A percentile compares a stretch with the other conserved stretches of the same genome.
These are phyloP conservation scores for Rhodamnia argentea DNA, from an alignment of 345 rosid genomes.

Conservation along the genomic window DNA sequence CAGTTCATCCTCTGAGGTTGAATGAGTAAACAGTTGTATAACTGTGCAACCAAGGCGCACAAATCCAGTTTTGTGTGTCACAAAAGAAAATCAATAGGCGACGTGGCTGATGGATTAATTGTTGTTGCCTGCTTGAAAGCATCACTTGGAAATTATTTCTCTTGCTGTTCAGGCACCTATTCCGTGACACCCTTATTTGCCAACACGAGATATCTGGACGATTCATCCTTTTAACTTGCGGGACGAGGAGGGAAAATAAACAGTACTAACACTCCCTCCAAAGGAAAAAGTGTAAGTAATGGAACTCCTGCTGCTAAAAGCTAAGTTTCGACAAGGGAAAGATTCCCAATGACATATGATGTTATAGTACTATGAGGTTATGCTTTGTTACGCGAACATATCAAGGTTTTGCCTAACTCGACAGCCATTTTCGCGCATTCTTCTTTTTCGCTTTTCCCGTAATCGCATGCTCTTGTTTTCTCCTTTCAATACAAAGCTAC, in stretches of 20 bases:
- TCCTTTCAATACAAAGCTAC: not conserved
- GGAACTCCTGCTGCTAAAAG: not conserved
- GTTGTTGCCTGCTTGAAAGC: not conserved
- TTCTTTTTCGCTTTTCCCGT: not conserved
- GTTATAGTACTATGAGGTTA: not conserved
- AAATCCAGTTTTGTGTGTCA: not conserved
- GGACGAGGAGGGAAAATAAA: not conserved
- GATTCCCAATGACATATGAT: not conserved
- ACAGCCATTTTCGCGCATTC: not conserved
- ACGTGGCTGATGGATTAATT: not conserved
- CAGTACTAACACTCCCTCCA: not conserved
- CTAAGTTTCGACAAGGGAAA: not conserved
- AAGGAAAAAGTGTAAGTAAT: not conserved
- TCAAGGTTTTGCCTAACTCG: not conserved
- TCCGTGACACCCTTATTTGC: not conserved
- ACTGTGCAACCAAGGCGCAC: not conserved
- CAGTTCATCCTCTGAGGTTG: not conserved
- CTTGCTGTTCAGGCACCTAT: not conserved
- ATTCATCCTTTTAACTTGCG: not conserved
- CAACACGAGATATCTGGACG: not conserved
- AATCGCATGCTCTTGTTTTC: not conserved
- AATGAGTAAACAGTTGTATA: not conserved
- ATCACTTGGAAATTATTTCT: not conserved
- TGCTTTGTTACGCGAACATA: not conserved
- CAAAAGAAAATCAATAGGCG: not conserved